These are phyloP conservation scores for Arthrobotrys entomopaga DNA, from an alignment of 2,329 filamentous ascomycete genomes.

Conservation along the genomic window DNA sequence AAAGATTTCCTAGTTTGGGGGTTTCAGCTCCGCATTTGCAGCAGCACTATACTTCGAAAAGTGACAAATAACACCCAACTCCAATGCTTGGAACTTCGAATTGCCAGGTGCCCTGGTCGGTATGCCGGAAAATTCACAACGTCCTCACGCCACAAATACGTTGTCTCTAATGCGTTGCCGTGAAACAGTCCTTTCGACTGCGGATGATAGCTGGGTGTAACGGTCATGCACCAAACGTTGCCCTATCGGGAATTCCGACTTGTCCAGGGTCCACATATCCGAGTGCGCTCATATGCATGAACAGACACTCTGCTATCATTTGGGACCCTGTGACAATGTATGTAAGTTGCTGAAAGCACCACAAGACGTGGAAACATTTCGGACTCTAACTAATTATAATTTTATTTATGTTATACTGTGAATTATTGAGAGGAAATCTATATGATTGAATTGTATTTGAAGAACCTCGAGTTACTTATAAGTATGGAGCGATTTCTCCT, in stretches of 20 bases:
- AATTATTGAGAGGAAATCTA: conserved; percentile 5
- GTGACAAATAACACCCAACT: conserved; percentile 8
- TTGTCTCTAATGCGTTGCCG: conserved; percentile 33
- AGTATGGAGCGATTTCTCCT: conserved; percentile 15
- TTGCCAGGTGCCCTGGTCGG: conserved; percentile 8
- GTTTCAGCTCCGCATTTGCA: conserved; percentile 37
- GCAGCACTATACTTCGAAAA: not conserved
- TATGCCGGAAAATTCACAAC: conserved; percentile 17
- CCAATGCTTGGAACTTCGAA: conserved; percentile 2
- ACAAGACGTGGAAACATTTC: conserved; percentile 2
- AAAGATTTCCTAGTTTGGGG: conserved; percentile 18
- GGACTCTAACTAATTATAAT: conserved; percentile 11
- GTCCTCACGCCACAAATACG: conserved; percentile 21
- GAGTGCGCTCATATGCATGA: conserved; percentile 19
- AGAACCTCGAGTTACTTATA: conserved; percentile 13
- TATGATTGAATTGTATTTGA: conserved; percentile 6
- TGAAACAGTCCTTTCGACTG: conserved; percentile 22
- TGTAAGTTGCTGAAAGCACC: conserved; percentile 2
- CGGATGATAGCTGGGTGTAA: conserved; percentile 33
- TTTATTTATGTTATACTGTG: conserved; percentile 17
- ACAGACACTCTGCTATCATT: not conserved
- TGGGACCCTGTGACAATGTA: not conserved
- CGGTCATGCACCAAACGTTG: conserved; percentile 23
- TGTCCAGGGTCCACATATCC: conserved; percentile 13
- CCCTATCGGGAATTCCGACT: conserved; percentile 36